A percentile compares a stretch with the other conserved stretches of the same genome.
phyloP scores from a whole-genome alignment of 164 flowering plant genomes.

The Aristolochia fimbriata region DNA sequence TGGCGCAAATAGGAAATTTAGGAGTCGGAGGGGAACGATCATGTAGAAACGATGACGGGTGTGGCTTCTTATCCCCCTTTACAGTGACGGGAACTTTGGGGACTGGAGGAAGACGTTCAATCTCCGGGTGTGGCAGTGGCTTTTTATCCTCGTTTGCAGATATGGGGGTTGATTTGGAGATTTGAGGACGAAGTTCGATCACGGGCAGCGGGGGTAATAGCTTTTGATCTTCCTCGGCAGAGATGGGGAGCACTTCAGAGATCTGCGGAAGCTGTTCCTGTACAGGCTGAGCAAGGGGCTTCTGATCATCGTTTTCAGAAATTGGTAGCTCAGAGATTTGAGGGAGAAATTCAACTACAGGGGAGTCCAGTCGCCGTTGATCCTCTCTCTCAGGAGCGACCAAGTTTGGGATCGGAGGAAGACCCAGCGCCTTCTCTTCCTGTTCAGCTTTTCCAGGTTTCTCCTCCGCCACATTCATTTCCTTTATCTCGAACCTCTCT shows the following conservation, averaged over 20 bases:
- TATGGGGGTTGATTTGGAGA: slow-evolving; percentile 7
- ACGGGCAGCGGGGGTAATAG: not conserved
- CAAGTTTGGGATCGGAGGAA: no score
- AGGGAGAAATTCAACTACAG: not conserved
- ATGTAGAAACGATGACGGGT: not conserved
- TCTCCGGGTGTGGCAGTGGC: not conserved
- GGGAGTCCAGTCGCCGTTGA: no score
- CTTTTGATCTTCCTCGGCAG: slow-evolving; percentile 3
- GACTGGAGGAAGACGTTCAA: not conserved
- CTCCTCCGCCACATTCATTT: slow-evolving; percentile 17
- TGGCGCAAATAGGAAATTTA: no score
- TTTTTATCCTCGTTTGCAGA: slow-evolving; percentile 1
- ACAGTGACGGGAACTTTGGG: not conserved
- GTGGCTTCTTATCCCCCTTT: slow-evolving; percentile 7
- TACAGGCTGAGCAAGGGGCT: not conserved
- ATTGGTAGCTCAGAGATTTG: not conserved
- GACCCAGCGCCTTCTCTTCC: not conserved
- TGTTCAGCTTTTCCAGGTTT: not conserved
- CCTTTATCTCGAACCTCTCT: slow-evolving; percentile 35
- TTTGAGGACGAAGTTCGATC: slow-evolving; percentile 13
- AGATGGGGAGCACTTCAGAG: slow-evolving; percentile 11
- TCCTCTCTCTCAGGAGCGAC: no score
- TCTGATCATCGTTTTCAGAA: slow-evolving; percentile 7
- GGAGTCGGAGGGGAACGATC: no score
- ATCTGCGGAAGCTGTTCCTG: slow-evolving; percentile 14